Conservation (phyloP, 768 basidiomycete species). For the Leucocoprinus birnbaumii region DNA sequence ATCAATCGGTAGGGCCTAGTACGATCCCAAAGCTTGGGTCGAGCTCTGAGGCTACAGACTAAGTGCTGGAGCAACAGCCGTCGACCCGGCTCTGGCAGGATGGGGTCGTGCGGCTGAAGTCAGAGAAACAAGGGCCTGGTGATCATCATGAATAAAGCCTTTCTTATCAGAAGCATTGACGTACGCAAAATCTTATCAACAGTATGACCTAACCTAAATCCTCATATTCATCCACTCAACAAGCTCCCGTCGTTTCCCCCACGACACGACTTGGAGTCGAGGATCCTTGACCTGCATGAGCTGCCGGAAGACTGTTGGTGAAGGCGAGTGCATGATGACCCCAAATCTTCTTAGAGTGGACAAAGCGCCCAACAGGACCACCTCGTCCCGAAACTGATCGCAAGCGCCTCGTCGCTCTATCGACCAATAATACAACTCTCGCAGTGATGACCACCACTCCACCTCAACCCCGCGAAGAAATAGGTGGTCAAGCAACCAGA, state of each 20-base stretch:
- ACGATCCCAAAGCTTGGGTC: too few relatives aligned
- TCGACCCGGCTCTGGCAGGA: too few relatives aligned
- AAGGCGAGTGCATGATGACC: not conserved
- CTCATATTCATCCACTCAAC: conserved; percentile 1
- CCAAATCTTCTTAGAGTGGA: not conserved
- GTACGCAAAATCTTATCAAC: too few relatives aligned
- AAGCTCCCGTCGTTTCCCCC: conserved; percentile 3
- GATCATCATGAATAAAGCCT: too few relatives aligned
- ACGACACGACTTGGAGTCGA: not conserved
- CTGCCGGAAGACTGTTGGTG: not conserved
- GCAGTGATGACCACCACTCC: conserved; percentile 4
- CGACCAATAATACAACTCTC: conserved; percentile 8
- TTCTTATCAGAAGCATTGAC: too few relatives aligned
- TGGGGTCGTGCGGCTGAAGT: too few relatives aligned
- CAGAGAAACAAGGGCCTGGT: too few relatives aligned
- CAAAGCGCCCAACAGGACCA: not conserved
- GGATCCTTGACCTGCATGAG: not conserved
- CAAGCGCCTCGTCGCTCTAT: not conserved
- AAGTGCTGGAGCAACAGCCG: too few relatives aligned
- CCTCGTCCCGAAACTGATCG: not conserved
- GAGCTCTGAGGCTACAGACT: too few relatives aligned
- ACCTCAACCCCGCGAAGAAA: not conserved
- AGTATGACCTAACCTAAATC: not conserved
- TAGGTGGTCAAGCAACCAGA: conserved; percentile 8
- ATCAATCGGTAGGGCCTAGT: too few relatives aligned